phyloP scores from a whole-genome alignment of 805 yeast genomes.

The Jamesozyma hellenica region DNA sequence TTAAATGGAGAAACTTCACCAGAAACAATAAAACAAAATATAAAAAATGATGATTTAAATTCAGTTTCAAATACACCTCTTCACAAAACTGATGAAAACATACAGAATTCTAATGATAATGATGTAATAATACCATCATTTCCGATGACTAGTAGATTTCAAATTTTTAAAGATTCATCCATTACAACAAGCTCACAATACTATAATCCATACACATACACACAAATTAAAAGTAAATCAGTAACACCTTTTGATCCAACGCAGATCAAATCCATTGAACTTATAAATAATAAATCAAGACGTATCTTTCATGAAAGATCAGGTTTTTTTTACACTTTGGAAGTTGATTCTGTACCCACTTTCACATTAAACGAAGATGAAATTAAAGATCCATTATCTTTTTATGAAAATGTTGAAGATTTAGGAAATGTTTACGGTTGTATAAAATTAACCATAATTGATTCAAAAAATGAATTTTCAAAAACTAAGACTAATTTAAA shows the following conservation, averaged over 20 bases:
- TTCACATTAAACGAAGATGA: conserved; percentile 9
- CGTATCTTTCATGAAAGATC: conserved; percentile 12
- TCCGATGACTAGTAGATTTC: conserved; percentile 8
- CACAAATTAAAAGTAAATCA: conserved; percentile 11
- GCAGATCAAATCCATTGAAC: conserved; percentile 5
- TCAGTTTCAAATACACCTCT: no score
- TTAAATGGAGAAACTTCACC: no score
- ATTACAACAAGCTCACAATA: not conserved
- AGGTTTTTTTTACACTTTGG: conserved; percentile 13
- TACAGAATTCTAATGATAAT: no score
- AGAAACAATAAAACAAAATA: no score
- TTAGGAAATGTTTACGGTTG: conserved; percentile 21
- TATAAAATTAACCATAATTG: conserved; percentile 11
- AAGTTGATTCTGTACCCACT: conserved; percentile 17
- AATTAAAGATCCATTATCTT: conserved; percentile 13
- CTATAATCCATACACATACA: conserved; percentile 5
- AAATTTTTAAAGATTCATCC: conserved; percentile 2
- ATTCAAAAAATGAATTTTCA: not conserved
- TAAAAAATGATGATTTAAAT: no score
- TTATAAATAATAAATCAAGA: not conserved
- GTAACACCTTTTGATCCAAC: conserved; percentile 11
- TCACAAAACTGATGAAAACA: no score
- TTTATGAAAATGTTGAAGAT: conserved; percentile 17
- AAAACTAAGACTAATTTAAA: conserved; percentile 3
- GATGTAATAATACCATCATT: not conserved